phyloP scores from a whole-genome alignment of 1,284 basidiomycete genomes.

The Microbotryum scabiosae region DNA sequence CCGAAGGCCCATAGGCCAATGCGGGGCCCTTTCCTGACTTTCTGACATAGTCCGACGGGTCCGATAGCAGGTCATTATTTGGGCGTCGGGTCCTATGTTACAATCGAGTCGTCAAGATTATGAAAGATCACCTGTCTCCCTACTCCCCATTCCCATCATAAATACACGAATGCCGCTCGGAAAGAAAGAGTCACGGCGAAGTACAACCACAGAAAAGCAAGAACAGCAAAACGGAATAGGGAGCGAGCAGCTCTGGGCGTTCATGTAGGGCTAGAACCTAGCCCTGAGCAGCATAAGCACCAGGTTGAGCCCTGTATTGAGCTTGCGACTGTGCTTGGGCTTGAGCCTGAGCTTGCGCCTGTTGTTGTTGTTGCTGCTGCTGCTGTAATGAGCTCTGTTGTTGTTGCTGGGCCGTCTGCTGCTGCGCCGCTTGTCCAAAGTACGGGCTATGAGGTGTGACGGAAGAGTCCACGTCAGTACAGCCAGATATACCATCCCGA shows the following conservation, averaged over 20 bases:
- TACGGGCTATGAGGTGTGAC: no score
- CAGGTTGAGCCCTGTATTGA: constrained; percentile 1
- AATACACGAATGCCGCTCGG: not conserved
- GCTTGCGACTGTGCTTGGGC: not conserved
- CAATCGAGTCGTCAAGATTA: not conserved
- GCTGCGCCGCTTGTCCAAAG: no score
- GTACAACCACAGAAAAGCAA: not conserved
- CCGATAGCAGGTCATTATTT: no score
- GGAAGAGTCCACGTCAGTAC: no score
- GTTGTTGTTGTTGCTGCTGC: not conserved
- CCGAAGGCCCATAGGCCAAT: no score
- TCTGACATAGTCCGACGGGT: no score
- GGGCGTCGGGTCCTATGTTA: no score
- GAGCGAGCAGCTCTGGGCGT: not conserved
- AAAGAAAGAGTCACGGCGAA: not conserved
- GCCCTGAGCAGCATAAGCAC: not conserved
- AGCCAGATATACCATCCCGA: not conserved
- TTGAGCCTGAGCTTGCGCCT: constrained; percentile 4
- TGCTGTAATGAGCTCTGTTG: not conserved
- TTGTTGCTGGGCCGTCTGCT: no score
- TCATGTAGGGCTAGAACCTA: not conserved
- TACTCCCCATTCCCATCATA: not conserved
- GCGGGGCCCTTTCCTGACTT: no score
- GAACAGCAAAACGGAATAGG: not conserved
- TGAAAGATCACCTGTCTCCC: not conserved